Evolutionary conservation across 1,284 basidiomycete genomes (phyloP).

Genomic region (Neolentinus lepideus): DNA sequence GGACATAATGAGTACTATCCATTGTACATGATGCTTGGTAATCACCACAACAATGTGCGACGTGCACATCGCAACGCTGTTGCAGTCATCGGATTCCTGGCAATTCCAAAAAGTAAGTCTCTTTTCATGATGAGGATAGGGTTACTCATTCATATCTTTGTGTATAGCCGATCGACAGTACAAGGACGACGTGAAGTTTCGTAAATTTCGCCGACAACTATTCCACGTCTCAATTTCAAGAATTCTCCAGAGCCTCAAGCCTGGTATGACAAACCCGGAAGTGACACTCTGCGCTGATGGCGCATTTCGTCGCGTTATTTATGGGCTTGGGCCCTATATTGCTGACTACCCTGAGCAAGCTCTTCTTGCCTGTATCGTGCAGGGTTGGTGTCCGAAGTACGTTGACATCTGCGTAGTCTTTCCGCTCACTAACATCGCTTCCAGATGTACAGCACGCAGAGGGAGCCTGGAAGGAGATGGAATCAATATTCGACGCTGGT

Average conservation of each 20-base stretch:
- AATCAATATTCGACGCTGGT: not conserved
- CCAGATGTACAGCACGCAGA: constrained; percentile 7
- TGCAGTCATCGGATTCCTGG: constrained; percentile 9
- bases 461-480: constrained; percentile 9
- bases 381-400: constrained; percentile 21
- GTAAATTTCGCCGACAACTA: constrained; percentile 13
- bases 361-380: constrained; percentile 18
- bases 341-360: too few species aligned
- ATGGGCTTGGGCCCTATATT: too few species aligned
- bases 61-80: constrained; percentile 14
- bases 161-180: constrained; percentile 11
- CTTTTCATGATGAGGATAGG: not conserved
- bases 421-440: not conserved
- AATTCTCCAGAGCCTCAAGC: constrained; percentile 11
- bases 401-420: constrained; percentile 1
- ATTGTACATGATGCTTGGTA: constrained; percentile 8
- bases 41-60: constrained; percentile 9
- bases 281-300: too few species aligned
- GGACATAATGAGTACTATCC: constrained; percentile 10
- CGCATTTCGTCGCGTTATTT: too few species aligned
- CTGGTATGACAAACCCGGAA: constrained; percentile 15
- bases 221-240: constrained; percentile 12
- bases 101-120: constrained; percentile 13
- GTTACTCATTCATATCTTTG: not conserved
- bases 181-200: constrained; percentile 4